These are phyloP conservation scores for Diaporthe sp. DNA, from an alignment of 2,329 filamentous ascomycete genomes.

Conservation along the genomic window DNA sequence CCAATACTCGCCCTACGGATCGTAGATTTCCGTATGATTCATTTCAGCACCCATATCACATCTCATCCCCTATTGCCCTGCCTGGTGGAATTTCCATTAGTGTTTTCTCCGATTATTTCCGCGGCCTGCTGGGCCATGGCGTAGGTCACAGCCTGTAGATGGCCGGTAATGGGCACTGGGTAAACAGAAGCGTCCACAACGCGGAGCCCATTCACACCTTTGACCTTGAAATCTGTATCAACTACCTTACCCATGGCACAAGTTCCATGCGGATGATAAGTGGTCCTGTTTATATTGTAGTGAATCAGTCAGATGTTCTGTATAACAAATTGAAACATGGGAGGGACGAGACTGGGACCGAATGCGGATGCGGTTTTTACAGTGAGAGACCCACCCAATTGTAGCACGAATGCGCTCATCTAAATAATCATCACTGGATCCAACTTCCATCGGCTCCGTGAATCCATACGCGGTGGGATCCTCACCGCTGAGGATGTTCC, in stretches of 20 bases:
- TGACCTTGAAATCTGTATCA: conserved; percentile 10
- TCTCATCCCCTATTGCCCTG: background rate
- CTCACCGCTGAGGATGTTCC: conserved; percentile 15
- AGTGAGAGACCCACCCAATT: background rate
- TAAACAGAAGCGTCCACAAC: conserved; percentile 19
- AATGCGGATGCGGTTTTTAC: background rate
- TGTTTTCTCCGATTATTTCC: background rate
- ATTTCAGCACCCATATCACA: background rate
- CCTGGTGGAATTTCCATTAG: background rate
- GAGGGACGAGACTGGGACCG: background rate
- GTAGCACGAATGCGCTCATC: conserved; percentile 8
- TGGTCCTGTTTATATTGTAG: background rate
- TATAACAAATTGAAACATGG: background rate
- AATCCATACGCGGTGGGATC: background rate
- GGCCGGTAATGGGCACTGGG: conserved; percentile 1
- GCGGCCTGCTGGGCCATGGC: conserved; percentile 21
- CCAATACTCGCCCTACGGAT: background rate
- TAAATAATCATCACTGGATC: background rate
- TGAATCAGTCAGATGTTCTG: background rate
- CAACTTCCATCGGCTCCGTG: background rate
- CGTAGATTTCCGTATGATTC: background rate
- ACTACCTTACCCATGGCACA: conserved; percentile 26
- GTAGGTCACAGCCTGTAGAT: conserved; percentile 8
- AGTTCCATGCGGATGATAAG: conserved; percentile 6
- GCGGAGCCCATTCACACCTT: conserved; percentile 4